A percentile compares a stretch with the other conserved stretches of the same genome.
phyloP scores from a whole-genome alignment of 2,329 filamentous ascomycete species.

The Phialocephala sp. region DNA sequence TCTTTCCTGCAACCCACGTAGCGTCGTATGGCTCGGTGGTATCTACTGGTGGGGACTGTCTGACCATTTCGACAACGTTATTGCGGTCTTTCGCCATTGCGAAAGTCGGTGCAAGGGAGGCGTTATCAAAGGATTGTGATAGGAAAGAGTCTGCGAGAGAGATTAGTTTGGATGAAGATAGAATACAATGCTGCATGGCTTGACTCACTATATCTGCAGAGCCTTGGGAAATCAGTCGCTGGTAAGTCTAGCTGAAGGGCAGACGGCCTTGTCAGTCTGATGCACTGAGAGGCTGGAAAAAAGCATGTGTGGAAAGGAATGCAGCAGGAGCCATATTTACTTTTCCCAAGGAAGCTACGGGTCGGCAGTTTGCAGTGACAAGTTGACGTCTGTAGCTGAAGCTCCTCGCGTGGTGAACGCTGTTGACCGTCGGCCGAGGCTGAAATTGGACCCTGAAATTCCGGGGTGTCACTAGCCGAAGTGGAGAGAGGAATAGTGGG shows the following conservation, averaged over 20 bases:
- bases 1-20: slow-evolving; percentile 56
- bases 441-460: slow-evolving; percentile 10
- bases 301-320: not conserved
- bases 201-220: not conserved
- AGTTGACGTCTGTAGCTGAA: not conserved
- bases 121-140: not conserved
- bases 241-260: not conserved
- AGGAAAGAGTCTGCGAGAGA: not conserved
- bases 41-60: slow-evolving; percentile 50
- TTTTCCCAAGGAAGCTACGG: not conserved
- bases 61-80: slow-evolving; percentile 29
- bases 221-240: not conserved
- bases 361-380: not conserved
- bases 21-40: slow-evolving; percentile 51
- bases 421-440: slow-evolving; percentile 7
- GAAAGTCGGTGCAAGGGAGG: not conserved
- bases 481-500: slow-evolving; percentile 6
- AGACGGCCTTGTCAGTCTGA: not conserved
- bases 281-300: not conserved
- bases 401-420: not conserved
- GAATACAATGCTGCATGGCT: not conserved
- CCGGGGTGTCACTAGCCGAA: not conserved
- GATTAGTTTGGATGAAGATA: not conserved
- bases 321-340: slow-evolving; percentile 5
- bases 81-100: slow-evolving; percentile 26